Percentiles rank a stretch among this genome's conserved stretches.
Conservation (phyloP, 1,139 yeast genomes). For the Ogataea hybrid region DNA sequence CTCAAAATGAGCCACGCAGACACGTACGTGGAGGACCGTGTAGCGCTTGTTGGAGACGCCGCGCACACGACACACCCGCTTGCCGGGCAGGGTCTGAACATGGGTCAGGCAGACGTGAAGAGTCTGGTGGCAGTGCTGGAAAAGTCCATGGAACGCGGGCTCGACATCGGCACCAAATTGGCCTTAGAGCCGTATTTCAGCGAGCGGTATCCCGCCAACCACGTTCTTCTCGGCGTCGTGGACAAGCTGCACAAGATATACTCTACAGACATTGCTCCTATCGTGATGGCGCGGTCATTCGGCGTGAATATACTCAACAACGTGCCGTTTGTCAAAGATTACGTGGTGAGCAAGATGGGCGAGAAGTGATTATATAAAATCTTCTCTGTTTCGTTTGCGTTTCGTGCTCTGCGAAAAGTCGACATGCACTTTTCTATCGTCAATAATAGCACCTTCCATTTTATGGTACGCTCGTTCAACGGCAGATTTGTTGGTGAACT, state of each 20-base stretch:
- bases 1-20: conserved; percentile 88
- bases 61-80: conserved; percentile 97
- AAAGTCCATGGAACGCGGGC: conserved; percentile 68
- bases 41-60: conserved; percentile 95
- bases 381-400: conserved; percentile 6
- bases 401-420: conserved; percentile 62
- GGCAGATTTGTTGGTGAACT: conserved; percentile 43
- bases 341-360: conserved; percentile 50
- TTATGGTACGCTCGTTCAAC: conserved; percentile 62
- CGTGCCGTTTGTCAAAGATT: conserved; percentile 58
- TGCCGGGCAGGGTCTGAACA: conserved; percentile 97
- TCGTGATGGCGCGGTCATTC: conserved; percentile 70
- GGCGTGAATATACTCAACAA: conserved; percentile 73
- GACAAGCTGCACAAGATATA: conserved; percentile 91
- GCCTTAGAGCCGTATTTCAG: conserved; percentile 86
- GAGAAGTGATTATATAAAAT: not conserved
- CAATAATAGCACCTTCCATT: conserved; percentile 61
- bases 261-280: conserved; percentile 67
- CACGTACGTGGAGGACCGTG: conserved; percentile 75
- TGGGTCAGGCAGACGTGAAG: conserved; percentile 96
- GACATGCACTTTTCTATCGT: conserved; percentile 61
- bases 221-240: conserved; percentile 78
- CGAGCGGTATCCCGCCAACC: conserved; percentile 76
- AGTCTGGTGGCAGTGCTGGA: conserved; percentile 69
- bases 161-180: conserved; percentile 82